Evolutionary conservation across 2,329 filamentous ascomycete species (phyloP).

Genomic region (Ophiognomonia clavigignenti-juglandacearum): DNA sequence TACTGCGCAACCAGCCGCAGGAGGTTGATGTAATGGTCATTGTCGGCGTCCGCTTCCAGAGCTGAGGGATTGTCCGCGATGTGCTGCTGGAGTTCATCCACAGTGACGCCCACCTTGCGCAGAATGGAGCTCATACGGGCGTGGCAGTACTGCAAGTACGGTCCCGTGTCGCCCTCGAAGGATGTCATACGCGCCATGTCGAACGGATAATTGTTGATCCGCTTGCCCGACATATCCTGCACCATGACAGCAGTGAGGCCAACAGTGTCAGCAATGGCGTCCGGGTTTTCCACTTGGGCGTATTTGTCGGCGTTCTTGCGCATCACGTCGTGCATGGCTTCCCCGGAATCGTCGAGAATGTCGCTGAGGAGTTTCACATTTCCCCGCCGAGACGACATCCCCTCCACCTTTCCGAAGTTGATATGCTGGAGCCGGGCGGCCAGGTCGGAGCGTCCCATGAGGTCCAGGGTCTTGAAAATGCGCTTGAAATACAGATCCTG

Average conservation of each 20-base stretch:
- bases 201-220: not conserved
- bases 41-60: not conserved
- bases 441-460: not conserved
- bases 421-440: not conserved
- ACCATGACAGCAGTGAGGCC: not conserved
- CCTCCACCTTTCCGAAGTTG: not conserved
- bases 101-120: not conserved
- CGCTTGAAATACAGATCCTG: not conserved
- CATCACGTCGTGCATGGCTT: not conserved
- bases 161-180: not conserved
- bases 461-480: not conserved
- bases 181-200: not conserved
- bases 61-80: not conserved
- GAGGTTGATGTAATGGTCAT: not conserved
- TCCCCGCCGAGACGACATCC: not conserved
- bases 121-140: not conserved
- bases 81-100: not conserved
- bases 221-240: not conserved
- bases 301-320: not conserved
- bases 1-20: not conserved
- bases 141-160: not conserved
- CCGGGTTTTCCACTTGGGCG: not conserved
- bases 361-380: not conserved
- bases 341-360: not conserved
- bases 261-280: not conserved